These are phyloP conservation scores for Leishmania braziliensis DNA, from an alignment of 208 protist species.

Conservation along the genomic window DNA sequence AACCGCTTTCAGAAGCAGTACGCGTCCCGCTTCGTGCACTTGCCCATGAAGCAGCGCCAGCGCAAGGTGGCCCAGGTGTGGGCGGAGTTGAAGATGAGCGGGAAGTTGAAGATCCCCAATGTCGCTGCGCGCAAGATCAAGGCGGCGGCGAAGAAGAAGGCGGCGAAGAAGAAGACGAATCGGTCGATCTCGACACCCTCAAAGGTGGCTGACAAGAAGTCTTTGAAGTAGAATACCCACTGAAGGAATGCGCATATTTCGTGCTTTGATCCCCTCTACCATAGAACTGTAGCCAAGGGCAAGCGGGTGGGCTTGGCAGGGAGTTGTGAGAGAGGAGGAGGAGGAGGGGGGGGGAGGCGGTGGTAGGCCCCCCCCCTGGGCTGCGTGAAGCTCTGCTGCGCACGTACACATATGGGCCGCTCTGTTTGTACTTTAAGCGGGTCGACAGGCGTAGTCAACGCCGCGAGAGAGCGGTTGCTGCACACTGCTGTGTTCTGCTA, in stretches of 20 bases:
- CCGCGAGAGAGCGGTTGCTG: neutral
- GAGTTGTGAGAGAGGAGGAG: neutral
- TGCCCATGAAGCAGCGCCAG: constrained; percentile 63
- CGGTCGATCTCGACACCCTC: neutral
- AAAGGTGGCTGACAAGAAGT: neutral
- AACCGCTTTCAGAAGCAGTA: constrained; percentile 75
- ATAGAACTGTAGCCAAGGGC: constrained; percentile 1
- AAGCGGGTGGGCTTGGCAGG: neutral
- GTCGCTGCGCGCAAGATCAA: constrained; percentile 35
- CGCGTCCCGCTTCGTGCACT: constrained; percentile 50
- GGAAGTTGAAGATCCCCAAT: constrained; percentile 34
- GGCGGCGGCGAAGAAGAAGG: constrained; percentile 22
- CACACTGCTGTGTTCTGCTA: too few species aligned
- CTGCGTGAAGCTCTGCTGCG: neutral
- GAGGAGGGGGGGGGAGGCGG: neutral
- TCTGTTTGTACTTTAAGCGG: neutral
- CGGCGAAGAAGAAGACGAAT: neutral
- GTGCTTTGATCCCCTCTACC: neutral
- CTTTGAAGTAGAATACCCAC: neutral
- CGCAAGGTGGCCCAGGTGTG: constrained; percentile 71
- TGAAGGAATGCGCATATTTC: neutral
- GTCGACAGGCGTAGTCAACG: neutral
- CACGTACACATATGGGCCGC: neutral
- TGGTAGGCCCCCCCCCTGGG: neutral
- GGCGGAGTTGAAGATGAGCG: constrained; percentile 54